phyloP scores from a whole-genome alignment of 352 stramenopile genomes.

The Phytophthora pseudosyringae region DNA sequence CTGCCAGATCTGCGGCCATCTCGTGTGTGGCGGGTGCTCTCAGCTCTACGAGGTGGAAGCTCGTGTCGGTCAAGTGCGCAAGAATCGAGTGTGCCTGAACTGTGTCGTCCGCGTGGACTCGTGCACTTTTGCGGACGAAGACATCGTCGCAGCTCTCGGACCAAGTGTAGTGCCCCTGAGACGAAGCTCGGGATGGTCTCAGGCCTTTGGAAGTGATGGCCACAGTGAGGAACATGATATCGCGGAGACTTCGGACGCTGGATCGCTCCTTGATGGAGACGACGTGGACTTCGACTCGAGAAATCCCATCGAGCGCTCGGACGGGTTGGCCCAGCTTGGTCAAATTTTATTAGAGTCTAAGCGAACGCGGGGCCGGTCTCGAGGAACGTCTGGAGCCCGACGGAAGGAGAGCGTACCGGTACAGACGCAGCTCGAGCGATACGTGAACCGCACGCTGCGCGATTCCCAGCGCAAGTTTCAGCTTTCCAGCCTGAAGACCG shows the following conservation, averaged over 20 bases:
- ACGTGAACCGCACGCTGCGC: slow-evolving; percentile 40
- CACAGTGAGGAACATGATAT: slow-evolving; percentile 12
- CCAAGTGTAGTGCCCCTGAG: slow-evolving; percentile 45
- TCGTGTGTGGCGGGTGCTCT: slow-evolving; percentile 52
- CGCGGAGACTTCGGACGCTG: not conserved
- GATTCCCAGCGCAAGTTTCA: slow-evolving; percentile 37
- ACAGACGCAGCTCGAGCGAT: slow-evolving; percentile 33
- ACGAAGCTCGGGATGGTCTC: slow-evolving; percentile 28
- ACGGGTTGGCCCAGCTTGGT: slow-evolving; percentile 36
- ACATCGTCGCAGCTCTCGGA: slow-evolving; percentile 46
- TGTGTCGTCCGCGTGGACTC: slow-evolving; percentile 55
- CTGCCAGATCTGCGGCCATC: slow-evolving; percentile 59
- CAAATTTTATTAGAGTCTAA: slow-evolving; percentile 28
- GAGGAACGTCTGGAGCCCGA: not conserved
- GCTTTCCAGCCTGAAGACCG: slow-evolving; percentile 20
- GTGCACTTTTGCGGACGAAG: slow-evolving; percentile 56
- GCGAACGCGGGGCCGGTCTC: not conserved
- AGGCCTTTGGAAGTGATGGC: slow-evolving; percentile 2
- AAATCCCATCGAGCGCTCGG: slow-evolving; percentile 37
- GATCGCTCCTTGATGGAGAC: not conserved
- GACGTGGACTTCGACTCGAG: not conserved
- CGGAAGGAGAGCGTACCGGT: slow-evolving; percentile 29
- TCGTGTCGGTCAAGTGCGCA: slow-evolving; percentile 42
- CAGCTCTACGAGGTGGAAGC: slow-evolving; percentile 54
- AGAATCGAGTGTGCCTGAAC: slow-evolving; percentile 53